phyloP scores from a whole-genome alignment of 2,329 filamentous ascomycete genomes.

The Magnaporthales sp. region DNA sequence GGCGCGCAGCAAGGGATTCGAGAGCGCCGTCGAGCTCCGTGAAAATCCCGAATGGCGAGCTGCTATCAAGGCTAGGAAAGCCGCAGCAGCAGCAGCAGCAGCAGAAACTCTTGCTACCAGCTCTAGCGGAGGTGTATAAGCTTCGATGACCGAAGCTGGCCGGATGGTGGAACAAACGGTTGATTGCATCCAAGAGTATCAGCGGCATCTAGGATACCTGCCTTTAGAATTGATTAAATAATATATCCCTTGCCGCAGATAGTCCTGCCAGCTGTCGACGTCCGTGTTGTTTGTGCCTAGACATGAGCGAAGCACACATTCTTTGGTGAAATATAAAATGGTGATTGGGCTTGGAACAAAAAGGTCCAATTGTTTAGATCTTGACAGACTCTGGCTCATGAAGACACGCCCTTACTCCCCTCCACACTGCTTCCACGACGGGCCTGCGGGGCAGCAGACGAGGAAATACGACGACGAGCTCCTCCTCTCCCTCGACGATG shows the following conservation, averaged over 20 bases:
- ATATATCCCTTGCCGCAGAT: neutral
- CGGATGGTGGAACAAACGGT: constrained; percentile 4
- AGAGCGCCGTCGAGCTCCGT: constrained; percentile 39
- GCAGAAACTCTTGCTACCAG: neutral
- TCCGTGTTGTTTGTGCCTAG: neutral
- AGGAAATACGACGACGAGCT: constrained; percentile 93
- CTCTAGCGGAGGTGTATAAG: constrained; percentile 11
- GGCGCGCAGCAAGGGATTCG: constrained; percentile 52
- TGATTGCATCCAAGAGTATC: neutral
- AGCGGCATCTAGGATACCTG: neutral
- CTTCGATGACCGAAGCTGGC: constrained; percentile 9
- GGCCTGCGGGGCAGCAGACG: constrained; percentile 62
- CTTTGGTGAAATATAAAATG: no score
- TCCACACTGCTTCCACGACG: constrained; percentile 85
- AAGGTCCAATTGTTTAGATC: neutral
- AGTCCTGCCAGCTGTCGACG: neutral
- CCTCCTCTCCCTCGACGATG: constrained; percentile 79
- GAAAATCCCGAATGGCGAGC: constrained; percentile 25
- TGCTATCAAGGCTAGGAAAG: constrained; percentile 18
- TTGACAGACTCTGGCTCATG: constrained; percentile 47
- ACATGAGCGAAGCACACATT: no score
- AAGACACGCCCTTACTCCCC: constrained; percentile 72
- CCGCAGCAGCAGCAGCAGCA: neutral
- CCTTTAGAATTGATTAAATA: neutral
- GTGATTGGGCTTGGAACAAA: no score